These are phyloP conservation scores for Saccharomycopsis vini DNA, from an alignment of 805 yeast genomes.

Conservation along the genomic window DNA sequence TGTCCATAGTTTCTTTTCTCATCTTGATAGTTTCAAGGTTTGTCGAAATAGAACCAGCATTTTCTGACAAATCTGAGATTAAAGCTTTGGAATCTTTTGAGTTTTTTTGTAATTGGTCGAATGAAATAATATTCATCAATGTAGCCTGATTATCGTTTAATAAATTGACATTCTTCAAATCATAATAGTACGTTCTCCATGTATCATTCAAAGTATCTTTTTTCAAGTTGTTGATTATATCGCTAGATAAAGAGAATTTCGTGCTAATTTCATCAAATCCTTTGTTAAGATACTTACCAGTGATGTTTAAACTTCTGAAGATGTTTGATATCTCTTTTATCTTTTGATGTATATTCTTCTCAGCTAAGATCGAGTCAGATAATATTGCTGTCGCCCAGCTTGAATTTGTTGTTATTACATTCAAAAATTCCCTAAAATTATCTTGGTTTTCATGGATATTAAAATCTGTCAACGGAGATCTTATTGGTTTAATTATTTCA, in stretches of 20 bases:
- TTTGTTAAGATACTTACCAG: conserved; percentile 40
- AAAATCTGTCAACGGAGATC: conserved; percentile 30
- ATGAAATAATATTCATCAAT: conserved; percentile 30
- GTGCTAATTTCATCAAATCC: conserved; percentile 43
- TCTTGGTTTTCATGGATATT: conserved; percentile 19
- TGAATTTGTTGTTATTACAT: conserved; percentile 25
- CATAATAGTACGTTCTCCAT: conserved; percentile 31
- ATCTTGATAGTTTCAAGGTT: conserved; percentile 29
- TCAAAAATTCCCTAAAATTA: conserved; percentile 3
- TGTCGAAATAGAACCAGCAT: conserved; percentile 25
- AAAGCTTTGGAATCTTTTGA: conserved; percentile 27
- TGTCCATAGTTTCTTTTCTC: conserved; percentile 33
- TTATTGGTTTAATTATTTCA: conserved; percentile 27
- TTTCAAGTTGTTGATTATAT: conserved; percentile 32
- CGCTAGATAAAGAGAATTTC: conserved; percentile 31
- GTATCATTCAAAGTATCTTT: conserved; percentile 34
- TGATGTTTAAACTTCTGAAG: conserved; percentile 38
- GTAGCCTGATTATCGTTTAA: conserved; percentile 19
- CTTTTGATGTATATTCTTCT: conserved; percentile 26
- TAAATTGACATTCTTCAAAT: conserved; percentile 24
- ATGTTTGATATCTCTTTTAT: conserved; percentile 32
- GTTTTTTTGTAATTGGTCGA: conserved; percentile 24
- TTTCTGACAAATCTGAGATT: conserved; percentile 19
- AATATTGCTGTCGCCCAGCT: conserved; percentile 44
- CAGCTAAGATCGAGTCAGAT: conserved; percentile 31